These are phyloP conservation scores for Epicoccum nigrum DNA, from an alignment of 2,329 filamentous ascomycete genomes.

Conservation along the genomic window DNA sequence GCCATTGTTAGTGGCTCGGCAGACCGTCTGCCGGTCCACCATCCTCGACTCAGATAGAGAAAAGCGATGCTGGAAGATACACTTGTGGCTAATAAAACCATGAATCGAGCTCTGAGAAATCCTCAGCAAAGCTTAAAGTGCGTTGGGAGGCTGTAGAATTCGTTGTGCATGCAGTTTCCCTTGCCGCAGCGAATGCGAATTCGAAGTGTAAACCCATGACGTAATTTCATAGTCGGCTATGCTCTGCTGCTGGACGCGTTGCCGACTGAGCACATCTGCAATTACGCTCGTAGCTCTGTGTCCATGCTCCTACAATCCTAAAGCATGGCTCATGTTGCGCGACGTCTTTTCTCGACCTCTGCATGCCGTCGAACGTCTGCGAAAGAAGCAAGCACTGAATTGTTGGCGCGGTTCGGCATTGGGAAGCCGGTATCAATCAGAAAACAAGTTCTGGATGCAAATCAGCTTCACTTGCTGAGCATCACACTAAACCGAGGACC, in stretches of 20 bases:
- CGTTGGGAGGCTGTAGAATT: too few relatives aligned
- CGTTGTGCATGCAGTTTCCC: too few relatives aligned
- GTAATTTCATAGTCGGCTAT: constrained; percentile 31
- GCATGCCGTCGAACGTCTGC: constrained; percentile 29
- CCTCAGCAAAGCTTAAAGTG: too few relatives aligned
- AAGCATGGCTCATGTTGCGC: constrained; percentile 27
- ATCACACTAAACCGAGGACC: constrained; percentile 36
- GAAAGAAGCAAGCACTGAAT: constrained; percentile 37
- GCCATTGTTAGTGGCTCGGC: constrained; percentile 20
- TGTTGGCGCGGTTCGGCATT: constrained; percentile 38
- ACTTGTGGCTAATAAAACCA: too few relatives aligned
- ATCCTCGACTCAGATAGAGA: neutral
- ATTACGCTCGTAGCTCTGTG: neutral
- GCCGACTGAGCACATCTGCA: constrained; percentile 1
- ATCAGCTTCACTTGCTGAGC: constrained; percentile 41
- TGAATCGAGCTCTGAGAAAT: too few relatives aligned
- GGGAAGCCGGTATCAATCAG: constrained; percentile 37
- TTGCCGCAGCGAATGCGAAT: too few relatives aligned
- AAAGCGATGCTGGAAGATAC: too few relatives aligned
- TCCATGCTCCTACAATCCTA: neutral
- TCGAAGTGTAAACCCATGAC: constrained; percentile 2
- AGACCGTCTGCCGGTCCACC: neutral
- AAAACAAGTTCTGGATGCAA: constrained; percentile 40
- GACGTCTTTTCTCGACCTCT: constrained; percentile 30
- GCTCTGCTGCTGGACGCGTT: neutral